Percentiles rank a stretch among this genome's conserved stretches.
Evolutionary conservation across 352 stramenopile genomes (phyloP).

Genomic region (Phytophthora foliorum): DNA sequence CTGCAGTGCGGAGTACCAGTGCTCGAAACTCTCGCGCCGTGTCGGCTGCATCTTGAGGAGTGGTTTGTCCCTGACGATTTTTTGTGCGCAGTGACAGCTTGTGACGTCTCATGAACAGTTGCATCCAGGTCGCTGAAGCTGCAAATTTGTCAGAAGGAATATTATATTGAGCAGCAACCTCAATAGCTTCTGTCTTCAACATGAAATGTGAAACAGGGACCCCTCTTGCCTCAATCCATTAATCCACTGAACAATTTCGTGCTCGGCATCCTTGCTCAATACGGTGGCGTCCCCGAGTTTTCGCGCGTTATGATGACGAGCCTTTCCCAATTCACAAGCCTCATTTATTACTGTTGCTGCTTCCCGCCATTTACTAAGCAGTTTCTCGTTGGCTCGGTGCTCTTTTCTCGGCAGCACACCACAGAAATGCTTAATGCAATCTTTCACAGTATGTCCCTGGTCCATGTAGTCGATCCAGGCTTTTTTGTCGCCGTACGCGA

Average conservation of each 20-base stretch:
- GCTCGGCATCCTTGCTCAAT: background rate
- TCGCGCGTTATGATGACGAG: background rate
- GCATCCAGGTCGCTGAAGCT: background rate
- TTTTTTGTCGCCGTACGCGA: slow-evolving; percentile 17
- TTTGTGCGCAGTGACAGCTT: slow-evolving; percentile 12
- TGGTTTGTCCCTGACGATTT: slow-evolving; percentile 17
- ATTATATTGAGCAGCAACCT: background rate
- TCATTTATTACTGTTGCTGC: background rate
- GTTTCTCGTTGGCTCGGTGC: slow-evolving; percentile 6
- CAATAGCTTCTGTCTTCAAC: slow-evolving; percentile 14
- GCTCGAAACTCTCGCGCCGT: background rate
- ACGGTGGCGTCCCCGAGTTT: slow-evolving; percentile 1
- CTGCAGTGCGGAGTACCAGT: slow-evolving; percentile 1
- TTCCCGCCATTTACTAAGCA: slow-evolving; percentile 12
- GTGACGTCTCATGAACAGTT: slow-evolving; percentile 17
- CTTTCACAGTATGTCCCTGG: too few relatives aligned
- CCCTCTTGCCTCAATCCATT: slow-evolving; percentile 17
- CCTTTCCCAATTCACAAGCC: background rate
- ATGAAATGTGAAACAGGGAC: slow-evolving; percentile 6
- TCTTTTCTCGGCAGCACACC: slow-evolving; percentile 3
- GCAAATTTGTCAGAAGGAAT: background rate
- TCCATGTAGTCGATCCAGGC: slow-evolving; percentile 11
- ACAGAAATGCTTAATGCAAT: slow-evolving; percentile 11
- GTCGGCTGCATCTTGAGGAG: slow-evolving; percentile 16
- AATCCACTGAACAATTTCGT: slow-evolving; percentile 14